Base-by-base conservation (phyloP, 805 yeast genomes). In the Saccharomycopsis sp. region DNA sequence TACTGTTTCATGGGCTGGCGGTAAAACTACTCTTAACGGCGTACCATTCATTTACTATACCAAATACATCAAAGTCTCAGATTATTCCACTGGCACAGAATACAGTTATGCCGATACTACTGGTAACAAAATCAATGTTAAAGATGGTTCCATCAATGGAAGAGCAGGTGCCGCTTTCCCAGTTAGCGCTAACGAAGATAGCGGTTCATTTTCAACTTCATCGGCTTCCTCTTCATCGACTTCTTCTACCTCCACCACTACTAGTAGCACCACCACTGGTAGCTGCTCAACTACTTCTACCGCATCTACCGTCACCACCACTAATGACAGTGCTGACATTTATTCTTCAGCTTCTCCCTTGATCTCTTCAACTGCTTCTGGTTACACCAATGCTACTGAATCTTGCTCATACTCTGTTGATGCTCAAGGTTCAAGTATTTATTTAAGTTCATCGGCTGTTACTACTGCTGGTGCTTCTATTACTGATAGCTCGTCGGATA, bases 1-100 rank as follows among this genome's bases (percentile, higher is more conserved):
- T 41, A 81, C 89, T 1, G 81, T 83, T 46, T 75, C 74, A 55
- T 83, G 93, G 93, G 87, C 93, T 3, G 90, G 93, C 50, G 94
- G 94, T 43, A 47, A 55, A 20, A 78, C 87, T 13, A 79, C 84
- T 57, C 80, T 75, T 56, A 51, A 73, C 4, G 59, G 75, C 24
- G 85, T 78, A 19, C 90, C 93, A 44, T 86, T 79, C 62, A 57
- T 77, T 14, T 82, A 84, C 84, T 55, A 68, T 51, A 70, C 88
- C 53, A 67, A 79, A 56, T 67, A 71, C 5, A 56, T 86, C 34
- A 60, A 71, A 28, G 82, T 85, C 14, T 67, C 79, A 23, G 89
- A 82, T 61, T 82, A 80, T 56, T 81, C 88, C 1, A 66, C 78
- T 19, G 90, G 89, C 40, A 54, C 66, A 2, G 66, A 70, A 49